A percentile compares a stretch with the other conserved stretches of the same genome.
Conservation (phyloP, 495 filamentous ascomycete species). For the Lasiosphaeria ovina region DNA sequence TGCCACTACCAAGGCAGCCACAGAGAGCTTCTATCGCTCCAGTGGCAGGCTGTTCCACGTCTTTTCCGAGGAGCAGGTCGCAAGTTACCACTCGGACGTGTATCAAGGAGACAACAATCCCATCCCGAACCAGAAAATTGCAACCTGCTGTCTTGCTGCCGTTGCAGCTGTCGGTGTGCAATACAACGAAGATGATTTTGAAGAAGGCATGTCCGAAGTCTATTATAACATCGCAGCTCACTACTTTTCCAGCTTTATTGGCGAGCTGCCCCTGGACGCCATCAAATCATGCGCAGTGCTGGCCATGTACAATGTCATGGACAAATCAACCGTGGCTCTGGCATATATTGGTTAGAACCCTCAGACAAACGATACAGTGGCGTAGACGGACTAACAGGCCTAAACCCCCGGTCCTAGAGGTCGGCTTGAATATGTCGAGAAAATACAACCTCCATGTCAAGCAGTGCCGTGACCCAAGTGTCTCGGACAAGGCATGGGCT, state of each 20-base stretch:
- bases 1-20: not conserved
- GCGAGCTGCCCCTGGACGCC: not conserved
- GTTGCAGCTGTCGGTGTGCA: not conserved
- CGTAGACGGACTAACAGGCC: not conserved
- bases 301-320: constrained; percentile 1
- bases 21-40: not conserved
- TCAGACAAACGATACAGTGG: not conserved
- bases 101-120: not conserved
- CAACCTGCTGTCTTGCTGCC: not conserved
- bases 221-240: constrained; percentile 1
- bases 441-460: constrained; percentile 1
- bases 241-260: constrained; percentile 3
- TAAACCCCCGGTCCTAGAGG: not conserved
- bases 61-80: not conserved
- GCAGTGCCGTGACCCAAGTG: not conserved
- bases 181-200: not conserved
- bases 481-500: not conserved
- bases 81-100: constrained; percentile 3
- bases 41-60: constrained; percentile 4
- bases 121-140: not conserved
- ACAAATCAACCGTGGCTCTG: constrained; percentile 2
- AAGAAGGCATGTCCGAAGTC: not conserved
- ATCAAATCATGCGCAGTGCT: not conserved
- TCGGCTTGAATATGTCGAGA: constrained; percentile 2
- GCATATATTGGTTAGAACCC: constrained; percentile 3